These are phyloP conservation scores for Beauveria scarabaeidicola DNA, from an alignment of 2,329 filamentous ascomycete genomes.

Conservation along the genomic window DNA sequence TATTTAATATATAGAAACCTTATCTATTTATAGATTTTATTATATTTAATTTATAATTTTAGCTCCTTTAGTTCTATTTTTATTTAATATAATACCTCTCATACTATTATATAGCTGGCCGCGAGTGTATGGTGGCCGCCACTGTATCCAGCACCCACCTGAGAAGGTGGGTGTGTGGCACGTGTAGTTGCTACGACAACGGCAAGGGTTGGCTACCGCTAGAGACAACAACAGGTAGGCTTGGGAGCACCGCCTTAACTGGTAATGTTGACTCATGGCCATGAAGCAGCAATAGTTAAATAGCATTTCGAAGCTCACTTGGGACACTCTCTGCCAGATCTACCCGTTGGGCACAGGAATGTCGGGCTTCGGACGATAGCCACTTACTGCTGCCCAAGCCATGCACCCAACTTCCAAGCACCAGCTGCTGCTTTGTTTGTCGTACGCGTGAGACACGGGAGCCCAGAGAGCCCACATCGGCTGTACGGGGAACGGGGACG, in stretches of 20 bases:
- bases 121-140: no score
- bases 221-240: not conserved
- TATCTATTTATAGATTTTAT: no score
- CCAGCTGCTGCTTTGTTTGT: not conserved
- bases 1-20: no score
- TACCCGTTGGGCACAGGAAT: constrained; percentile 10
- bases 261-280: not conserved
- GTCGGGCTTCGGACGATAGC: not conserved
- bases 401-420: no score
- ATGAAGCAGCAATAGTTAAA: not conserved
- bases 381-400: not conserved
- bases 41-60: no score
- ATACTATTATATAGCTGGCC: no score
- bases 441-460: not conserved
- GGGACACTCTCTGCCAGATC: not conserved
- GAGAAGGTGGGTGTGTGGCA: no score
- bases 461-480: not conserved
- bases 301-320: not conserved
- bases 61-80: no score
- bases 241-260: not conserved
- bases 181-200: no score
- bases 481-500: not conserved
- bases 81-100: no score
- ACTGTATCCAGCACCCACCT: no score
- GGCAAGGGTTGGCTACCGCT: no score